Base-by-base conservation (phyloP, 306 rosid genomes). In the Cucurbita argyrosperma region DNA sequence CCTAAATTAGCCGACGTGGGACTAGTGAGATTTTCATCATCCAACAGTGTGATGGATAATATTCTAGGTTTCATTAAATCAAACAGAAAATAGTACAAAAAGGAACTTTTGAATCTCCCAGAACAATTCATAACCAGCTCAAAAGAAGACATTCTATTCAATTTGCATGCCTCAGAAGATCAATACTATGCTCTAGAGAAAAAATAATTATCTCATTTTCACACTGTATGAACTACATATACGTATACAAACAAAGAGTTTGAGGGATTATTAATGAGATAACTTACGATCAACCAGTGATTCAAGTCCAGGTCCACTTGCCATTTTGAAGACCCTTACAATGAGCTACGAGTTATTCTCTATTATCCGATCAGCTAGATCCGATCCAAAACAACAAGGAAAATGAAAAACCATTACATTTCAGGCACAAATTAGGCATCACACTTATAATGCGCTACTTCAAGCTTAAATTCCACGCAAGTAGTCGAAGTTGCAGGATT, bases 211-310 rank as follows among this genome's bases (percentile, higher is more conserved):
- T 23, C 26, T 38, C 65, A 12, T 38, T 57, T 7, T 42, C 14
- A 23, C 7, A 19, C 23, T 13, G 35, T 16, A 23, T 21, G 21
- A 39, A 74, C 69, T 43, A 26, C 1, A 54, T 3, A 67, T 39
- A 64, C 46, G 19, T n/a, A 59, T 16, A 14, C 58, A 14, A 19
- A 16, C 14, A 1, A 72, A 43, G 6, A 14, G 6, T 9, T 15
- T 23, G 21, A 39, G 21, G 18, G 46, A 40, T 4, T 26, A 18
- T 26, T 60, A 63, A 56, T 65, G 9, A 64, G 23, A 47, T 38
- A 39, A 30, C 86, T 47, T 79, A 86, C 90, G 87, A 74, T 86
- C 90, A 40, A 86, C 90, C 21, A 86, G 85, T 61, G 90, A 69
- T 78, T 86, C 90, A 11, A 86, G 90, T 47, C 85, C 81, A 74